Evolutionary conservation across 2,329 filamentous ascomycete species (phyloP).

Genomic region (Sporothrix mexicana): DNA sequence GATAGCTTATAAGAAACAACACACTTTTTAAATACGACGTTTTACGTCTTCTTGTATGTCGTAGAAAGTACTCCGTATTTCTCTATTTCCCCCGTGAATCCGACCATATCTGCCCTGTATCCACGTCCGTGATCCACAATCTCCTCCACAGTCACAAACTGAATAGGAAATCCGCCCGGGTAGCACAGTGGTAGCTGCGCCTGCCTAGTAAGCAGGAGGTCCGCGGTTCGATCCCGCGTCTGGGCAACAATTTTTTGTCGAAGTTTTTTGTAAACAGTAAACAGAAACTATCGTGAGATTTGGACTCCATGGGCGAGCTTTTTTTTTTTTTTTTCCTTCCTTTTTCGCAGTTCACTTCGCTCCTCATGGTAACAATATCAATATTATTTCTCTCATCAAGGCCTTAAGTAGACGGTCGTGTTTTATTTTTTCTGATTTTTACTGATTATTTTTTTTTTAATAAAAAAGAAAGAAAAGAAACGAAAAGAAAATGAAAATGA

Average conservation of each 20-base stretch:
- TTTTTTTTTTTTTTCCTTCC: no score
- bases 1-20: no score
- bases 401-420: background rate
- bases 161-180: background rate
- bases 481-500: no score
- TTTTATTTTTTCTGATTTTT: background rate
- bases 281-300: no score
- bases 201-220: conserved; percentile 25
- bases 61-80: no score
- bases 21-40: no score
- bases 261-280: no score
- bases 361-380: no score
- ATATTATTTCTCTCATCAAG: no score
- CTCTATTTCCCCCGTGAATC: background rate
- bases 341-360: no score
- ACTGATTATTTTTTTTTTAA: background rate
- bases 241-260: background rate
- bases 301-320: no score
- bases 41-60: no score
- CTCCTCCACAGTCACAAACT: background rate
- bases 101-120: background rate
- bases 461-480: background rate
- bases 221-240: conserved; percentile 24
- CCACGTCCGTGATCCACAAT: conserved; percentile 1
- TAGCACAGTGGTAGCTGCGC: conserved; percentile 24